Evolutionary conservation across 2,329 filamentous ascomycete species (phyloP).

Genomic region (Dothideomycetidae sp.): DNA sequence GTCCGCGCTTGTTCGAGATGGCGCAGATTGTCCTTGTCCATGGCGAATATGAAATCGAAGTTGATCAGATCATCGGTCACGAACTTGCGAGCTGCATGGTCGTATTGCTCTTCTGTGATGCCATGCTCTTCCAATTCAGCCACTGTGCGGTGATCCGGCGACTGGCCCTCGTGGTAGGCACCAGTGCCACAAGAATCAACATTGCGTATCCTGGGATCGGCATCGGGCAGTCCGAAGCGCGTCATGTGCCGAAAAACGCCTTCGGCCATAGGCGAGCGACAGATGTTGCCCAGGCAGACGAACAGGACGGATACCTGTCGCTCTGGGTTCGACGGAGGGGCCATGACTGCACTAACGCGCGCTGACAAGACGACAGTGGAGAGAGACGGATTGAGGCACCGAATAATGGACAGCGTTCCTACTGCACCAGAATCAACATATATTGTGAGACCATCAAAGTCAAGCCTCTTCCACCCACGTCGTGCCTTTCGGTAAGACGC

Average conservation of each 20-base stretch:
- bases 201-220: constrained; percentile 41
- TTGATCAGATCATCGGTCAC: constrained; percentile 55
- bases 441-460: constrained; percentile 79
- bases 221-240: constrained; percentile 36
- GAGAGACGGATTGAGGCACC: no score
- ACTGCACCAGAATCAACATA: no score
- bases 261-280: constrained; percentile 84
- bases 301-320: constrained; percentile 75
- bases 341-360: no score
- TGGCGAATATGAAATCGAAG: constrained; percentile 90
- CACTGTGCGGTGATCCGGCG: constrained; percentile 74
- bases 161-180: constrained; percentile 66
- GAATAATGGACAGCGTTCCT: no score
- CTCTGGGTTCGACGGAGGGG: no score
- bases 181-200: constrained; percentile 87
- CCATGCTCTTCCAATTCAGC: constrained; percentile 58
- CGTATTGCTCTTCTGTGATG: constrained; percentile 51
- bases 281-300: constrained; percentile 95
- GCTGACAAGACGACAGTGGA: no score
- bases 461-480: constrained; percentile 83
- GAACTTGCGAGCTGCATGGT: constrained; percentile 64
- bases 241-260: constrained; percentile 69
- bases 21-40: constrained; percentile 72
- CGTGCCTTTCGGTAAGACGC: constrained; percentile 60
- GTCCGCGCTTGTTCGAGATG: constrained; percentile 49